Percentiles rank a stretch among this genome's conserved stretches.
Evolutionary conservation across 2,329 filamentous ascomycete species (phyloP).

Genomic region (Pseudogymnoascus sp.): DNA sequence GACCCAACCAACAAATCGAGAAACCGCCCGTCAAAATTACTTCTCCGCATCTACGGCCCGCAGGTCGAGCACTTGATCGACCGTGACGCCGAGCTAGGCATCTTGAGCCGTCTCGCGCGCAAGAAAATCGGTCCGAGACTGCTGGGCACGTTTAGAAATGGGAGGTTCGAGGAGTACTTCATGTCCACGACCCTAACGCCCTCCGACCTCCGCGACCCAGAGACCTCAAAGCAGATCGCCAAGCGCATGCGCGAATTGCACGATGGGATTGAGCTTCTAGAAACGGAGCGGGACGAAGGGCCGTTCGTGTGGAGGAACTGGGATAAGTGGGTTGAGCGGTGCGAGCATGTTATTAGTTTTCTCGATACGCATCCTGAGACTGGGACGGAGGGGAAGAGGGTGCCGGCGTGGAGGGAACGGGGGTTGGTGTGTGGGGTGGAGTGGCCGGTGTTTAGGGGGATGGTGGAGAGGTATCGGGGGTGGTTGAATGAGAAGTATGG

Average conservation of each 20-base stretch:
- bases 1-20: constrained; percentile 31
- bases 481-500: constrained; percentile 70
- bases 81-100: constrained; percentile 78
- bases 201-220: constrained; percentile 67
- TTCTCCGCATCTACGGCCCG: constrained; percentile 87
- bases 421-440: constrained; percentile 77
- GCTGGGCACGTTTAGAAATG: constrained; percentile 87
- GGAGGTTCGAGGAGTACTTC: constrained; percentile 91
- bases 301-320: constrained; percentile 86
- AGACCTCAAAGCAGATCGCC: constrained; percentile 85
- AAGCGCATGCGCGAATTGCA: constrained; percentile 97
- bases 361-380: constrained; percentile 49
- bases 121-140: constrained; percentile 91
- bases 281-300: constrained; percentile 68
- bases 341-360: constrained; percentile 44
- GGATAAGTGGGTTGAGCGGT: constrained; percentile 61
- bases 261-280: constrained; percentile 80
- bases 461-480: constrained; percentile 68
- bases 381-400: constrained; percentile 24
- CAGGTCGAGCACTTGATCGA: constrained; percentile 96
- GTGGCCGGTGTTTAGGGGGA: constrained; percentile 69
- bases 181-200: constrained; percentile 74
- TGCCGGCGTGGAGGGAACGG: constrained; percentile 55
- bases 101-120: constrained; percentile 74
- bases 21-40: constrained; percentile 51